Base-by-base conservation (phyloP, 805 yeast genomes). In the Metschnikowia gelsemii region DNA sequence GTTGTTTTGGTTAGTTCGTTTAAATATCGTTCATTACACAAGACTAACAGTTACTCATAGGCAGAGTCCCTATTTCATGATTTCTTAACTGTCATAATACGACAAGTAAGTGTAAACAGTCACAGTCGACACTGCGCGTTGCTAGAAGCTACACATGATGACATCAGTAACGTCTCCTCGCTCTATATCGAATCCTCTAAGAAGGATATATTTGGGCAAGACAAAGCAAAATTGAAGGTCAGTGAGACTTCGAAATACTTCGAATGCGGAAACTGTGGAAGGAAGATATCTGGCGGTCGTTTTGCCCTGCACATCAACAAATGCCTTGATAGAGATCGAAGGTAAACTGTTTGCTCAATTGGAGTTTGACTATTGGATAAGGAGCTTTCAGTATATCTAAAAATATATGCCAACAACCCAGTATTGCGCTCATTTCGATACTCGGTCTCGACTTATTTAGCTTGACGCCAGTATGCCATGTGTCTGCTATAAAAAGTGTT, bases 251-350 rank as follows among this genome's bases (percentile, higher is more conserved):
- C 70, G 1, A 61, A 74, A 39, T 88, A 89, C 61, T 87, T 88
- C 54, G 76, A 70, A 42, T 91, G 99, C 64, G 73, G 75, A 4
- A 84, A 85, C 51, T 91, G 99, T 62, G 81, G 79, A 14, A 72
- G 99, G 42, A 87, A 83, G 55, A 84, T 91, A 6, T 91, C 96
- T 0, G 96, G 96, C 1, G 84, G 87, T 27, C 70, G 99, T 44
- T 90, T 87, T 71, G 97, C 98, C 2, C 89, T 87, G 30, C 99
- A 91, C 63, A 73, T 91, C 22, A 95, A 89, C 58, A 80, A 96
- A 54, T 91, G 99, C 59, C 63, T 89, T 18, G 87, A 87, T 32
- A 24, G 35, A n/a, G 40, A 41, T 12, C 35, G 37, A n/a, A 35
- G 35, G 22, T 39, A 21, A 33, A 5, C n/a, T 12, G 21, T 17